Evolutionary conservation across 306 rosid genomes (phyloP), one percentile per base, ranked within the genome.

Genomic region (Dalbergia cultrata): DNA sequence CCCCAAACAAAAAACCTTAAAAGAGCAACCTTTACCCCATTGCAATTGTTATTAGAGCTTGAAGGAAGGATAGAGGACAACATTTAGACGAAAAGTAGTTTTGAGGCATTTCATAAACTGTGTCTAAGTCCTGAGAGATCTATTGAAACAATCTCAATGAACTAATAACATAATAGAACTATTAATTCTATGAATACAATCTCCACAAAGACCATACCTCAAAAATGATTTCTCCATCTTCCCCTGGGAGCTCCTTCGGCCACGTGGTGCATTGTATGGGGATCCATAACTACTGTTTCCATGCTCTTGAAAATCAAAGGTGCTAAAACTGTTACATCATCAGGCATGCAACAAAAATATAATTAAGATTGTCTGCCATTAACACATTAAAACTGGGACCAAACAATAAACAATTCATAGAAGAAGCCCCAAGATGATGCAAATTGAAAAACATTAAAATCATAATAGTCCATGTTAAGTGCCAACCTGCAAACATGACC

Each of bases 221-320:
- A 95, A 88, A 56, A 95, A 87, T 3, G 99, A 95, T 88, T 95
- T 95, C 97, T 95, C 99, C 96, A 95, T 80, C 82, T 95, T 95
- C 66, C 99, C 99, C 72, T 95, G 99, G 54, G 97, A 95, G 79
- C 99, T 95, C 87, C 98, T 92, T 81, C 80, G 85, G 9, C 57
- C 16, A 17, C 79, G 84, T 61, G 89, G 82, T 8, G 90, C 87
- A 81, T 85, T 92, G 71, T 39, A 83, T 26, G 97, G 92, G 34
- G 98, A 91, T 13, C 94, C 98, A 56, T 95, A 95, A 59, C 81
- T 84, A 70, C 82, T 84, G 83, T 95, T 95, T 66, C 99, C 99
- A 75, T 93, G 93, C 62, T 85, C 84, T 85, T 86, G 88, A 85
- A 95, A 93, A 78, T 93, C 90, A n/a, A 95, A 95, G 89, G 39